These are phyloP conservation scores for Penicillium janthinellum DNA, from an alignment of 2,329 filamentous ascomycete genomes.

Conservation along the genomic window DNA sequence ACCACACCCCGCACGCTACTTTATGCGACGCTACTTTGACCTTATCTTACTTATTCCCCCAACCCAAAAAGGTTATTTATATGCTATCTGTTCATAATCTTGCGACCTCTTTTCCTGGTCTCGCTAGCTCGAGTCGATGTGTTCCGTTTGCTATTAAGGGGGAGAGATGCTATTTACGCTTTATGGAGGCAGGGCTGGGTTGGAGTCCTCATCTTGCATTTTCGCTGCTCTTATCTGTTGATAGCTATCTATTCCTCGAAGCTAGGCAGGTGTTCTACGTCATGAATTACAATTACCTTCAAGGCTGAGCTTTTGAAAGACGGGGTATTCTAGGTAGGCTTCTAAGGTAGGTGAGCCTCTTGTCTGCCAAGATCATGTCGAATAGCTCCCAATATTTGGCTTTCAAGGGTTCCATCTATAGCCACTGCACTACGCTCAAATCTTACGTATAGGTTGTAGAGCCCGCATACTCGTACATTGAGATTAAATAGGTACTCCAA, in stretches of 20 bases:
- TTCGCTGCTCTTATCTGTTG: too few relatives aligned
- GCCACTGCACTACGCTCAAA: too few relatives aligned
- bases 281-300: not conserved
- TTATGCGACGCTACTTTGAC: not conserved
- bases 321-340: too few relatives aligned
- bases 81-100: constrained; percentile 1
- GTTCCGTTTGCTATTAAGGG: not conserved
- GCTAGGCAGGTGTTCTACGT: not conserved
- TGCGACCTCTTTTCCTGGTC: not conserved
- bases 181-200: not conserved
- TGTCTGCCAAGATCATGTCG: too few relatives aligned
- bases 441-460: too few relatives aligned
- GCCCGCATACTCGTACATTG: not conserved
- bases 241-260: not conserved
- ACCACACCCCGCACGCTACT: not conserved
- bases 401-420: too few relatives aligned
- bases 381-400: too few relatives aligned
- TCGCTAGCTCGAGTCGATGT: not conserved
- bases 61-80: not conserved
- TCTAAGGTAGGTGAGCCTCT: too few relatives aligned
- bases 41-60: not conserved
- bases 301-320: too few relatives aligned
- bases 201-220: not conserved
- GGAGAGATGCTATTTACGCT: not conserved
- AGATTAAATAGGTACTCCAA: too few relatives aligned